Base-by-base conservation (phyloP, 2,329 filamentous ascomycete species). In the Aaosphaeria pasadenensis region DNA sequence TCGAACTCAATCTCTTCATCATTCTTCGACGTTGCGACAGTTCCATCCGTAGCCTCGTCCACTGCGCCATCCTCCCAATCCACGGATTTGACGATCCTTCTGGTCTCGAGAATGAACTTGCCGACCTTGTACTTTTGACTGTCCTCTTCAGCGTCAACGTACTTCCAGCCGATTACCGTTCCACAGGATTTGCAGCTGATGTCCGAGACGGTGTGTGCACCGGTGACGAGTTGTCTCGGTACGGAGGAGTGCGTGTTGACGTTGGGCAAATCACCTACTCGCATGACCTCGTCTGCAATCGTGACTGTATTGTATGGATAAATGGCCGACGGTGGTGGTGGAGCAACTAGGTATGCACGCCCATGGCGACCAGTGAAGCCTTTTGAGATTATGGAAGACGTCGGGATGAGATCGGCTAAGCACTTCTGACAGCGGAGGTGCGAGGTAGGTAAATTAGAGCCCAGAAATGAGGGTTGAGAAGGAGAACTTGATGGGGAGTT, bases 61-160 rank as follows among this genome's bases (percentile, higher is more conserved):
- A 54, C 60, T 3, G 63, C 57, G 2, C 58, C 63, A 6, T 55
- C 62, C 51, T 83, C 81, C 82, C 83, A 85, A 17, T 67, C 75
- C 13, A 74, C 71, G 11, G 71, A 70, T 30, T 73, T 67, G 28
- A 73, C 75, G 6, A 83, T 77, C 45, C 77, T 71, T 64, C 77
- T 81, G 39, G 81, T 84, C 64, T 86, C 83, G 30, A 86, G 64
- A 30, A 86, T 86, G 54, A 81, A 85, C 60, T 85, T 85, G n/a
- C 83, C 83, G 2, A 85, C 79, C 59, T 86, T 86, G 59, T 86
- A 86, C 47, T 75, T 71, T 66, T 86, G 83, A 7, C 66, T 71
- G 49, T 84, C 81, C 54, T 85, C 81, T 50, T 82, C 80, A 0
- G 83, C 83, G 17, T 76, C 74, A 28, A 85, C 76, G 58, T 86